These are phyloP conservation scores for Ustilago tritici DNA, from an alignment of 1,284 basidiomycete genomes.

Conservation along the genomic window DNA sequence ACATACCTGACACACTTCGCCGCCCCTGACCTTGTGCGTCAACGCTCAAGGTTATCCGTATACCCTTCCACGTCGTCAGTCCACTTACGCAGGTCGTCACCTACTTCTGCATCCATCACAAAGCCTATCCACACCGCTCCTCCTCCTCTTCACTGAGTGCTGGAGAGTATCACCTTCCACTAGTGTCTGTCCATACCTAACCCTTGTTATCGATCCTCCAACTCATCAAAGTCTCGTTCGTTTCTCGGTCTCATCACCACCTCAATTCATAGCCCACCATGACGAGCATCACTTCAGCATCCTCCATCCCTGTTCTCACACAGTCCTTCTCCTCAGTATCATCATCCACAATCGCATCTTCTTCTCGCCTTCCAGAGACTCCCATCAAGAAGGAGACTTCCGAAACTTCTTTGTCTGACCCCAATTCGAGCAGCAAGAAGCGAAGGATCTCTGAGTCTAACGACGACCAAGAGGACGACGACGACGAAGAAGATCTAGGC, in stretches of 20 bases:
- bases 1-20: slow-evolving; percentile 3
- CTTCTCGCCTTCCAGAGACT: slow-evolving; percentile 35
- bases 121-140: not conserved
- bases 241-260: slow-evolving; percentile 10
- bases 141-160: slow-evolving; percentile 52
- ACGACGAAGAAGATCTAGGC: slow-evolving; percentile 19
- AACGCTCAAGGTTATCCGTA: slow-evolving; percentile 27
- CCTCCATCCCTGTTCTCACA: slow-evolving; percentile 17
- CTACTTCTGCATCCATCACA: not conserved
- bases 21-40: slow-evolving; percentile 26
- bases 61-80: slow-evolving; percentile 17
- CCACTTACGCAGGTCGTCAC: slow-evolving; percentile 4
- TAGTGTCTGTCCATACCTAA: not conserved
- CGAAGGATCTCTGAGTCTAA: slow-evolving; percentile 18
- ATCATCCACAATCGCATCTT: slow-evolving; percentile 22
- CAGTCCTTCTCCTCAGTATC: slow-evolving; percentile 18
- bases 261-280: slow-evolving; percentile 23
- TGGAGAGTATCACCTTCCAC: slow-evolving; percentile 22
- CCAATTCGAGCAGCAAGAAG: slow-evolving; percentile 38
- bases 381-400: slow-evolving; percentile 33
- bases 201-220: not conserved
- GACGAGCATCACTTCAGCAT: slow-evolving; percentile 19
- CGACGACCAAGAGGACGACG: slow-evolving; percentile 14
- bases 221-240: slow-evolving; percentile 8
- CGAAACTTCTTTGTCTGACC: not conserved